phyloP scores from a whole-genome alignment of 1,139 yeast genomes.

The Sugiyamaella neomexicana region DNA sequence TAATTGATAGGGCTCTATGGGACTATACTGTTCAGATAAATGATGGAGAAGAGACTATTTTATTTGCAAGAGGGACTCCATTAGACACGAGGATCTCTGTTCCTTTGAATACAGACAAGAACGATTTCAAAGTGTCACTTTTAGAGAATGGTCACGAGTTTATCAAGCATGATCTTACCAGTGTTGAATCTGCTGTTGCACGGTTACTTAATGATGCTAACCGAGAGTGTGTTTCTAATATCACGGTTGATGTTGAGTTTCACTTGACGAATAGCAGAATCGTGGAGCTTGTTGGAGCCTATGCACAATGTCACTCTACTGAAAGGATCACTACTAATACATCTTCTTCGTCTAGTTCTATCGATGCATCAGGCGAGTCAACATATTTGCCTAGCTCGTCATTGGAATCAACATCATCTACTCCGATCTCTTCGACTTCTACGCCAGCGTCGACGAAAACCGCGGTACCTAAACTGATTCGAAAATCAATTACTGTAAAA shows the following conservation, averaged over 20 bases:
- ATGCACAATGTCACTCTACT: conserved; percentile 22
- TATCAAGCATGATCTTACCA: conserved; percentile 40
- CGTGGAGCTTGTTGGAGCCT: conserved; percentile 31
- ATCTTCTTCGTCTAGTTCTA: neutral
- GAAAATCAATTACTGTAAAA: conserved; percentile 26
- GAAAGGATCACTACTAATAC: conserved; percentile 12
- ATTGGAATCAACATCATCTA: conserved; percentile 10
- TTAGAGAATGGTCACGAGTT: conserved; percentile 57
- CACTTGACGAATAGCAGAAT: conserved; percentile 33
- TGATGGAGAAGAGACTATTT: conserved; percentile 17
- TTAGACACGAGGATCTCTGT: conserved; percentile 29
- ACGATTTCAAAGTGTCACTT: conserved; percentile 47
- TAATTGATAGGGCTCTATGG: conserved; percentile 55
- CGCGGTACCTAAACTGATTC: conserved; percentile 14
- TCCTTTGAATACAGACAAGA: conserved; percentile 17
- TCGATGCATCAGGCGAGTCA: neutral
- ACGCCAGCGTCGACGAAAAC: conserved; percentile 15
- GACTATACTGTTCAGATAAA: conserved; percentile 40
- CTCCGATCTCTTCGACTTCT: conserved; percentile 11
- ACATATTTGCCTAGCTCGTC: conserved; percentile 7
- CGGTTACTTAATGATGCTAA: conserved; percentile 30
- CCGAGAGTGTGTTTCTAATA: conserved; percentile 29
- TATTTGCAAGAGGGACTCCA: conserved; percentile 39
- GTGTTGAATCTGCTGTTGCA: conserved; percentile 29
- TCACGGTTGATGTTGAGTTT: conserved; percentile 33